phyloP scores from a whole-genome alignment of 176 grass and related monocot species.

The Aechmea fasciata region DNA sequence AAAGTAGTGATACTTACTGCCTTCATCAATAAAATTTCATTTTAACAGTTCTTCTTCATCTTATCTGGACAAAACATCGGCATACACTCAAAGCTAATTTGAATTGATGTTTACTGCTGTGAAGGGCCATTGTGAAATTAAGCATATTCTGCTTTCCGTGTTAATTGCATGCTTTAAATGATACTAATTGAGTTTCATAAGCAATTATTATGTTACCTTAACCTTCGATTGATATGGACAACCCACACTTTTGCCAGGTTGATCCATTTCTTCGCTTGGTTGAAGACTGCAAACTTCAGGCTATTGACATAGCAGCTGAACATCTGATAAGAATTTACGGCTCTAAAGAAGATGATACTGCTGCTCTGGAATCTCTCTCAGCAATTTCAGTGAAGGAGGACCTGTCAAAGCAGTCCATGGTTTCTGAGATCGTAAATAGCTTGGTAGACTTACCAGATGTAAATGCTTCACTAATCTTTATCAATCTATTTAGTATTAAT shows the following conservation, averaged over 20 bases:
- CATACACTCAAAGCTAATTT: no score
- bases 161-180: no score
- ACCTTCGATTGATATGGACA: neutral
- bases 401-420: constrained; percentile 60
- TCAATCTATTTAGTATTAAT: neutral
- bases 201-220: neutral
- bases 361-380: constrained; percentile 65
- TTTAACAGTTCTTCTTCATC: no score
- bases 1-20: no score
- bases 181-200: neutral
- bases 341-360: constrained; percentile 62
- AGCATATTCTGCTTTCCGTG: no score
- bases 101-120: neutral
- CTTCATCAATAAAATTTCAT: no score
- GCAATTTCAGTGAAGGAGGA: constrained; percentile 43
- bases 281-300: constrained; percentile 75
- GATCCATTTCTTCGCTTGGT: constrained; percentile 86
- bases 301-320: constrained; percentile 24
- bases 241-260: constrained; percentile 30
- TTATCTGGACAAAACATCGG: no score
- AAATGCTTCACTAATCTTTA: constrained; percentile 6
- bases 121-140: no score
- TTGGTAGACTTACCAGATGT: constrained; percentile 58
- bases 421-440: constrained; percentile 60
- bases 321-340: constrained; percentile 44